Conservation (phyloP, 148 eudicot genomes). For the Amaranthus palmeri region DNA sequence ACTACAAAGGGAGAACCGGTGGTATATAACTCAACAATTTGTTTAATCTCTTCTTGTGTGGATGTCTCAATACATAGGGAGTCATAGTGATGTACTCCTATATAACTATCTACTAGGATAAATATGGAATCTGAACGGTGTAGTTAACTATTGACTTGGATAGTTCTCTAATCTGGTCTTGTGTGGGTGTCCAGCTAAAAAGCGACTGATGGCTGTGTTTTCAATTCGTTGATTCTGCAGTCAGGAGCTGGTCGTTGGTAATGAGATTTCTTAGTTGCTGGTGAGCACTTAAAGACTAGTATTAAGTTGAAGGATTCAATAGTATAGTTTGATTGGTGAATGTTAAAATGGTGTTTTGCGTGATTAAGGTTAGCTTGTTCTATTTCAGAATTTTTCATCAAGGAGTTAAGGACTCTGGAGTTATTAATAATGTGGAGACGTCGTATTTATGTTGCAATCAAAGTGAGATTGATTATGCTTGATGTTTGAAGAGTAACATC, state of each 20-base stretch:
- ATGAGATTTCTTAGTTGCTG: no score
- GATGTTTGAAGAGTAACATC: not conserved
- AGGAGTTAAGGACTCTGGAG: not conserved
- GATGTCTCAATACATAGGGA: no score
- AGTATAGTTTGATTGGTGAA: not conserved
- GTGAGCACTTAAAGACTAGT: not conserved
- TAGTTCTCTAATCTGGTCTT: not conserved
- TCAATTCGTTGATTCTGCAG: not conserved
- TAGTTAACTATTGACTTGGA: not conserved
- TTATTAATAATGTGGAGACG: not conserved
- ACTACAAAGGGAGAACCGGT: no score
- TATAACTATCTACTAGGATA: no score
- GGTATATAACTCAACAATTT: no score
- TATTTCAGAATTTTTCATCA: not conserved
- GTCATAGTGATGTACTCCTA: no score
- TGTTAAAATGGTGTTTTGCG: not conserved
- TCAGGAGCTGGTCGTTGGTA: not conserved
- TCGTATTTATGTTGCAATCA: not conserved
- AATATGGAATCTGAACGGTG: no score
- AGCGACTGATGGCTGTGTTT: not conserved
- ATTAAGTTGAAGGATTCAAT: not conserved
- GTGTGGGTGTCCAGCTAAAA: not conserved
- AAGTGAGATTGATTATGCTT: not conserved
- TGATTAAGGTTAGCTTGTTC: not conserved
- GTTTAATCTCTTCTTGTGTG: no score